phyloP scores from a whole-genome alignment of 441 rosid genomes.

The Dalechampia spathulata region DNA sequence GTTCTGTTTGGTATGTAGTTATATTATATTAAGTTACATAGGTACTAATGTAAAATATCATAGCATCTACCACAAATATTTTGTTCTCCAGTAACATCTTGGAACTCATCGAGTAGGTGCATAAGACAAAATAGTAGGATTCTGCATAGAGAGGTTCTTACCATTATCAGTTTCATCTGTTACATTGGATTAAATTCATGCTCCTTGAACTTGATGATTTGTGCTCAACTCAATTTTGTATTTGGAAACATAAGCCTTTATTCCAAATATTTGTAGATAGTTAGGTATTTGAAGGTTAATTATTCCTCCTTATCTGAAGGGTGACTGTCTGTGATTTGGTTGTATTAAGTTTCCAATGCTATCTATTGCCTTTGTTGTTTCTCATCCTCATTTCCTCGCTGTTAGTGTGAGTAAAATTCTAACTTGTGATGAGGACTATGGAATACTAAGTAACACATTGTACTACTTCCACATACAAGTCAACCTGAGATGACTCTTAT shows the following conservation, averaged over 20 bases:
- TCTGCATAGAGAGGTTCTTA: not conserved
- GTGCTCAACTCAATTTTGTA: not conserved
- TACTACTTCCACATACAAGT: not conserved
- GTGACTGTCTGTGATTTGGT: not conserved
- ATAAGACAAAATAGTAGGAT: not conserved
- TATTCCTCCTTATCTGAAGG: not conserved
- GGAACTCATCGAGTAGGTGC: not conserved
- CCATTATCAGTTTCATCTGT: no score
- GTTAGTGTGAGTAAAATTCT: not conserved
- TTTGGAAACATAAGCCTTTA: not conserved
- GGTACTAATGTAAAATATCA: no score
- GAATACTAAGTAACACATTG: not conserved
- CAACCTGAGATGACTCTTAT: not conserved
- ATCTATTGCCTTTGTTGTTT: conserved; percentile 1
- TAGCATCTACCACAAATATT: not conserved
- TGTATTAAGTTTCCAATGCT: conserved; percentile 1
- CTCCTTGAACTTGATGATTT: not conserved
- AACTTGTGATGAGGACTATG: not conserved
- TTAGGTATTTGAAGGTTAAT: not conserved
- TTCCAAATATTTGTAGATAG: not conserved
- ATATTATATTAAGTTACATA: no score
- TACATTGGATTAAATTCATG: not conserved
- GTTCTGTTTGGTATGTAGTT: no score
- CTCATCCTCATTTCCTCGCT: not conserved
- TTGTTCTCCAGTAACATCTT: not conserved